These are phyloP conservation scores for Phytopythium helicoides DNA, from an alignment of 352 stramenopile genomes.

Conservation along the genomic window DNA sequence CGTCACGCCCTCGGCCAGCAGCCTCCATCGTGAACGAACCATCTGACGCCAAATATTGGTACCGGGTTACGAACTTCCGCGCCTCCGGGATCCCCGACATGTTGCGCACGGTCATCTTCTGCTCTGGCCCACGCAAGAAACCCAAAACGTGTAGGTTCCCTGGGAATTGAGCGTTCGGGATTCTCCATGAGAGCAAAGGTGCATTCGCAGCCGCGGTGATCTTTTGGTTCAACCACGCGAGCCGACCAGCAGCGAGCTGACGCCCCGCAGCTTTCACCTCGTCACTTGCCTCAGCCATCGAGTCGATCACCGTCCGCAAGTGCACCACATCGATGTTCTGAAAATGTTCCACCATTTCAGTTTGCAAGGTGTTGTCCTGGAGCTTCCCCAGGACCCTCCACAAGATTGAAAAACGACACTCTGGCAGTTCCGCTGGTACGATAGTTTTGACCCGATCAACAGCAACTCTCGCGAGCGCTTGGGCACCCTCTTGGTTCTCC, in stretches of 20 bases:
- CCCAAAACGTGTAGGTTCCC: conserved; percentile 8
- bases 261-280: neutral
- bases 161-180: conserved; percentile 11
- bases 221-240: conserved; percentile 3
- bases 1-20: conserved; percentile 10
- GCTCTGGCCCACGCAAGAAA: conserved; percentile 14
- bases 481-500: neutral
- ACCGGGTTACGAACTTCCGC: neutral
- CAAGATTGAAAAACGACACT: neutral
- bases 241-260: neutral
- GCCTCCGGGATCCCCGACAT: conserved; percentile 5
- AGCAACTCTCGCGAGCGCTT: neutral
- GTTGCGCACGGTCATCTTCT: conserved; percentile 6
- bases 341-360: conserved; percentile 3
- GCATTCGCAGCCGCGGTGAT: conserved; percentile 1
- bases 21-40: conserved; percentile 10
- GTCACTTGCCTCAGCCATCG: neutral
- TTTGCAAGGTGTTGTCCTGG: conserved; percentile 3
- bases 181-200: conserved; percentile 10
- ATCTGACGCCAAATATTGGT: neutral
- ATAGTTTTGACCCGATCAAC: conserved; percentile 8
- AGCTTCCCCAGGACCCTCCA: conserved; percentile 3
- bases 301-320: neutral
- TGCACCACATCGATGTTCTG: neutral
- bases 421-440: neutral